Evolutionary conservation across 495 filamentous ascomycete genomes (phyloP), one percentile per base, ranked within the genome.

Genomic region (Daldinia childiae): DNA sequence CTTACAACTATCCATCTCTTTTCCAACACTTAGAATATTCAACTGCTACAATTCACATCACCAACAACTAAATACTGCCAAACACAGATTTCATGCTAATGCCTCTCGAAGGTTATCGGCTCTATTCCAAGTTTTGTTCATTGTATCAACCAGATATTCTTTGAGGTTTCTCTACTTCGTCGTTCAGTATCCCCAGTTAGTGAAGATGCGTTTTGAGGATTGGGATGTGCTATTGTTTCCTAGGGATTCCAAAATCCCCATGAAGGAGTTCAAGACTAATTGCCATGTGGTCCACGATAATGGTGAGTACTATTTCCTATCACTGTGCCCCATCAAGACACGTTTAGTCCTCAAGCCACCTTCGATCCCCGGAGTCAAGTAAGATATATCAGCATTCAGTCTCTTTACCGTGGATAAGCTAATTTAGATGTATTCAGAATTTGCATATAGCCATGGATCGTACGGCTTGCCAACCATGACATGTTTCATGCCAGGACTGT

Each of bases 221-320:
- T 95, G 93, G 93, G 93, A 96, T 76, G 85, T 95, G 58, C 88
- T 96, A 56, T 82, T 97, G 62, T 95, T 96, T 78, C 90, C 92
- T 0, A 77, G 76, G 58, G 82, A 85, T 68, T 76, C 74, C 54
- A 82, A 82, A 62, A 84, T 91, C 17, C 93, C 93, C 8, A 78
- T 95, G 48, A 92, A 94, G 76, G 93, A 97, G 77, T 97, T 95
- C 87, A 91, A 90, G 75, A 93, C 92, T 15, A 86, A 88, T 71
- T 97, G 93, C 79, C 91, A 90, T 79, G 91, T 91, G 17, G 86
- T 90, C 39, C 87, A 88, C 39, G 92, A 94, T 75, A 76, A 83
- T 60, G 86, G 89, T 87, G 77, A 74, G 84, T 64, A n/a, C 7
- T 7, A 17, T 32, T 58, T 8, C 38, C 60, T 30, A 26, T 1